Base-by-base conservation (phyloP, 179 eudicot genomes). In the Patellifolia procumbens region DNA sequence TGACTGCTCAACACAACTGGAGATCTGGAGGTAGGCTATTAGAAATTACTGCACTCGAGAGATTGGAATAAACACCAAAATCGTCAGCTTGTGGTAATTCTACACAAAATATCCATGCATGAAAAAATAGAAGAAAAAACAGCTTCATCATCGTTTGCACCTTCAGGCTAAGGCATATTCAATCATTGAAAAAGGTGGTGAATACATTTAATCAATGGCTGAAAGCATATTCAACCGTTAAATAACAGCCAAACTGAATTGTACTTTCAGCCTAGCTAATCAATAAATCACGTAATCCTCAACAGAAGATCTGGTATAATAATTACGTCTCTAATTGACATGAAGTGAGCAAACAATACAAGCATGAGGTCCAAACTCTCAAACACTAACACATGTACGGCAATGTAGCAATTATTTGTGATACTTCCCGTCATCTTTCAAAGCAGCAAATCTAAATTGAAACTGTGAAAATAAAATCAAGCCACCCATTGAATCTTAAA, bases 21-120 rank as follows among this genome's bases (percentile, higher is more conserved):
- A 82, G 81, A 80, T 86, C 88, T 87, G 69, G 94, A 84, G 72
- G 88, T 68, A 70, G 89, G 83, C 60, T 91, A 87, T 74, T 85
- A 85, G 65, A 86, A 72, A 86, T 79, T 88, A 88, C 91, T 88
- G 87, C 81, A 86, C 31, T 29, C 15, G 72, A 51, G 67, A 79
- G 59, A 45, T 68, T 66, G 58, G 7, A 2, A 29, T 26, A 73
- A 37, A 19, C 24, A 1, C 52, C 2, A 13, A 15, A 12, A 49
- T 22, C 4, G 9, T 16, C 49, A 24, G 43, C 45, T 12, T 64
- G 9, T 20, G 26, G 45, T 17, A 34, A 19, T 17, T 4, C 28
- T n/a, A 63, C 26, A 35, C 20, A 26, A 8, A 63, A 64, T 37
- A 65, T 24, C 39, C 43, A 22, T 0, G 17, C 43, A 22, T 0